These are phyloP conservation scores for Sporothrix brasiliensis DNA, from an alignment of 2,329 filamentous ascomycete genomes.

Conservation along the genomic window DNA sequence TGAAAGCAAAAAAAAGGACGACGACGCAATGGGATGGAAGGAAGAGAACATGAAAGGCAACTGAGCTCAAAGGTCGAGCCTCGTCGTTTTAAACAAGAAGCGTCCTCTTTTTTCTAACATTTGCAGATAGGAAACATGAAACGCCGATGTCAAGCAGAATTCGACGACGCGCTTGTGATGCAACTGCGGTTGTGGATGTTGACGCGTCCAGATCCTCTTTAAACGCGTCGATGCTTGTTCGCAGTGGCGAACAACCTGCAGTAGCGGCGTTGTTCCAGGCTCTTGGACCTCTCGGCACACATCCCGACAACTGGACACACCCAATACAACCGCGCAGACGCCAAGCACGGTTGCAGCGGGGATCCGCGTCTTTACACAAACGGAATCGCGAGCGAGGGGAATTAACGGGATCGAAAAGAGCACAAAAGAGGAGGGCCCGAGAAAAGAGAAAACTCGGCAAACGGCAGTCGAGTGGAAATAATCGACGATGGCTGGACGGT, in stretches of 20 bases:
- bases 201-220: slow-evolving; percentile 15
- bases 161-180: slow-evolving; percentile 16
- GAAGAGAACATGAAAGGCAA: not conserved
- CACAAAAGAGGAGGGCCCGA: not conserved
- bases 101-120: not conserved
- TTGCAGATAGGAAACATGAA: slow-evolving; percentile 2
- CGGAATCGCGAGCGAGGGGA: not conserved
- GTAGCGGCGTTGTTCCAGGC: slow-evolving; percentile 14
- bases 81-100: not conserved
- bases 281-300: slow-evolving; percentile 19
- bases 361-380: too few relatives aligned
- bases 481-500: not conserved
- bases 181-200: not conserved
- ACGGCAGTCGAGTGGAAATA: not conserved
- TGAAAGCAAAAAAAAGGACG: not conserved
- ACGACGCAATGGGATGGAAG: not conserved
- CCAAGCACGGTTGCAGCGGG: slow-evolving; percentile 7
- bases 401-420: not conserved
- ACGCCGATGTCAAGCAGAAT: slow-evolving; percentile 6
- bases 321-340: not conserved
- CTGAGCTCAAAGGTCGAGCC: not conserved
- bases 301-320: not conserved
- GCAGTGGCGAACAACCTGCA: slow-evolving; percentile 26
- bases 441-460: not conserved
- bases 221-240: slow-evolving; percentile 22